Evolutionary conservation across 345 rosid genomes (phyloP), one percentile per base, ranked within the genome.

Genomic region (Ailanthus altissimus): DNA sequence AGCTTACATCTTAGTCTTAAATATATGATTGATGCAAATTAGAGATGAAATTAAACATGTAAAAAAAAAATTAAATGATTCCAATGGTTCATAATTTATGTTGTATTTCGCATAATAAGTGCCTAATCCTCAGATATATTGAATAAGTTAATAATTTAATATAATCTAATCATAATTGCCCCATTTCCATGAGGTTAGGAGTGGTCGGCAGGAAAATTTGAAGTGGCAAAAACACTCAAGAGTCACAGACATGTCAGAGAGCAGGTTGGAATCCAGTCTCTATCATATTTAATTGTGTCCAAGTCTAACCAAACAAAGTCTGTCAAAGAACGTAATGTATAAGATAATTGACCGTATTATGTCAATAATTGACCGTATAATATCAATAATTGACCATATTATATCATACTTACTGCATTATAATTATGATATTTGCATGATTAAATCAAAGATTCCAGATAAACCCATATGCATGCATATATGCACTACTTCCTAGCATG

Each of bases 181-280:
- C 14, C 28, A 46, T 12, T 67, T 23, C 21, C 6, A 18, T 23
- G 6, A 10, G 8, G 54, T 38, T 49, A 36, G 56, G 15, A 16
- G 63, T 49, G 5, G 75, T 42, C 38, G 66, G 32, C 36, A 45
- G 67, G 75, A 75, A 75, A 70, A 32, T 32, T 62, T 21, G 42
- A 40, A 40, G 25, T 50, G 16, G 23, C 8, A 57, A 15, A 46
- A 54, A 38, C 20, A 46, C 13, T 23, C n/a, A 20, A 32, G 3
- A 32, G 2, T 32, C 38, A 3, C 38, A 3, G 36, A 42, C 4
- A 12, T 36, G 13, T 66, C 16, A 21, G 7, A 7, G 57, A 57
- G n/a, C n/a, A 69, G 71, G 75, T 74, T 79, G 63, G 75, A 74
- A 42, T 9, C 7, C 69, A 38, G 5, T 47, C 56, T 62, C 69